These are phyloP conservation scores for Lachnellula cervina DNA, from an alignment of 2,329 filamentous ascomycete species.

Conservation along the genomic window DNA sequence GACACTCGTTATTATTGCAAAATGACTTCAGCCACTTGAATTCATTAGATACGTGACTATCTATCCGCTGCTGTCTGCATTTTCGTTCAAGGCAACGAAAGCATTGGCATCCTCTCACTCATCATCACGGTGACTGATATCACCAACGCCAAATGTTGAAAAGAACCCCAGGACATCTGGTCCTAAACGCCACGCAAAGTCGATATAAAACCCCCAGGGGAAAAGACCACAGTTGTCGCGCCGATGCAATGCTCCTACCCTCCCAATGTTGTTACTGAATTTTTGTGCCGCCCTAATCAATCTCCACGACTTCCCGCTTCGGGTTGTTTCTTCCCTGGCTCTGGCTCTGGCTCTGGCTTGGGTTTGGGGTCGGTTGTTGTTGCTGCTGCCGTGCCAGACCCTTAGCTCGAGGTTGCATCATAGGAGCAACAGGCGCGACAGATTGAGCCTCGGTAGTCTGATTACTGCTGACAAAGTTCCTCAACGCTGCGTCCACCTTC, in stretches of 20 bases:
- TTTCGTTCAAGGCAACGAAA: neutral
- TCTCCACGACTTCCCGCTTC: slow-evolving; percentile 21
- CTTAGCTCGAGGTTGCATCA: slow-evolving; percentile 6
- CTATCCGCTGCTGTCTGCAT: neutral
- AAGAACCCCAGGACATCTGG: slow-evolving; percentile 3
- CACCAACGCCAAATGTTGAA: slow-evolving; percentile 4
- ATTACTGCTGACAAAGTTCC: slow-evolving; percentile 12
- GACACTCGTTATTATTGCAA: neutral
- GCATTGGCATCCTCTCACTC: neutral
- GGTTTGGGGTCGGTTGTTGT: slow-evolving; percentile 19
- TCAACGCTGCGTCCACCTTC: slow-evolving; percentile 25
- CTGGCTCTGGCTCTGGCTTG: slow-evolving; percentile 14
- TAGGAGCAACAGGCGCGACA: neutral
- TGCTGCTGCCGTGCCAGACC: slow-evolving; percentile 6
- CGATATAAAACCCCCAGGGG: neutral
- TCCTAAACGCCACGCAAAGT: slow-evolving; percentile 6
- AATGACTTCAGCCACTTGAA: neutral
- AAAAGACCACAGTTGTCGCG: neutral
- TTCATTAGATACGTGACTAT: neutral
- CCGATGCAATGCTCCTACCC: slow-evolving; percentile 4
- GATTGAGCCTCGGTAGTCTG: neutral
- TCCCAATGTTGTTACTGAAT: neutral
- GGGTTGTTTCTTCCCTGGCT: slow-evolving; percentile 16
- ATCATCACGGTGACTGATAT: neutral
- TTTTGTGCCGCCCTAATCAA: slow-evolving; percentile 17